These are phyloP conservation scores for Pilobolus umbonatus DNA, from an alignment of 192 early-diverging fungal genomes.

Conservation along the genomic window DNA sequence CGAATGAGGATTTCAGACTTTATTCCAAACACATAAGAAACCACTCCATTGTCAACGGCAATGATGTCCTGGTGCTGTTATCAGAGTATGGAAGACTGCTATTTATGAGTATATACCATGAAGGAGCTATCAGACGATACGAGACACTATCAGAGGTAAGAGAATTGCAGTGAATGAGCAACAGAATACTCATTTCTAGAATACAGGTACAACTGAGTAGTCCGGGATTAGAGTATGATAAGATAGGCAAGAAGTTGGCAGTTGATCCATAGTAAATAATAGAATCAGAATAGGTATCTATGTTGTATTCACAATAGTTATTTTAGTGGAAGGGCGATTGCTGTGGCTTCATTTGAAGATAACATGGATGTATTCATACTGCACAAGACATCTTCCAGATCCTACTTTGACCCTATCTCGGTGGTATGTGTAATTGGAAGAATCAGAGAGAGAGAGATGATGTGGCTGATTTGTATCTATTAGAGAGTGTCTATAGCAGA, in stretches of 20 bases:
- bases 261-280: conserved; percentile 27
- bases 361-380: conserved; percentile 24
- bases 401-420: conserved; percentile 15
- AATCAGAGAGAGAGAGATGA: too few species aligned
- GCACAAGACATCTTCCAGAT: conserved; percentile 10
- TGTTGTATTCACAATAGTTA: background rate
- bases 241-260: conserved; percentile 26
- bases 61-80: conserved; percentile 13
- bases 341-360: conserved; percentile 27
- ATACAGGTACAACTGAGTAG: conserved; percentile 5
- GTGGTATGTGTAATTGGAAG: conserved; percentile 9
- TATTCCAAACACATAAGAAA: conserved; percentile 4
- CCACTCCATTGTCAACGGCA: conserved; percentile 15
- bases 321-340: conserved; percentile 23
- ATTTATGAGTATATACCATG: conserved; percentile 11
- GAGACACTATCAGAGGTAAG: conserved; percentile 18
- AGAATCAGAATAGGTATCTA: background rate
- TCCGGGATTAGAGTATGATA: conserved; percentile 20
- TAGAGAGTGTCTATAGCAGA: conserved; percentile 26
- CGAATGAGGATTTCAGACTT: background rate
- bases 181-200: background rate
- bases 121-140: conserved; percentile 12
- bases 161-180: background rate
- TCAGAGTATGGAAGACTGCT: conserved; percentile 27
- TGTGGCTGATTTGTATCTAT: background rate